Percentiles rank a stretch among this genome's conserved stretches.
Evolutionary conservation across 2,329 filamentous ascomycete species (phyloP).

Genomic region (Calcarisporium arbuscula): DNA sequence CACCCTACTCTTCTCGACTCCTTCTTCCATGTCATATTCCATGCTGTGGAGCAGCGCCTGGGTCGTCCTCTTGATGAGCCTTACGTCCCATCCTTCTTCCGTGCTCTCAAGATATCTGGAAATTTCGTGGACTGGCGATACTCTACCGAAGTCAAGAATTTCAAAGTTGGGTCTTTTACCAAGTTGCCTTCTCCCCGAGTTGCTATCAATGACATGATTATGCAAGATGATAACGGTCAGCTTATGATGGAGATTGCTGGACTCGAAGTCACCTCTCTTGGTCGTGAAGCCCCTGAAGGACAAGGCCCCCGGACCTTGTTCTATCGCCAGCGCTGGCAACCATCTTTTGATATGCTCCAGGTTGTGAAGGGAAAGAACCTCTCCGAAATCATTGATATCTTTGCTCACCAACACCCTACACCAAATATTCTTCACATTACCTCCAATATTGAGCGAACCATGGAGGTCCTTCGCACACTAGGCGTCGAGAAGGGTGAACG

Average conservation of each 20-base stretch:
- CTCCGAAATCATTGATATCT: constrained; percentile 14
- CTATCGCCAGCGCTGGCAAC: constrained; percentile 17
- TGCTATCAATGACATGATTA: constrained; percentile 17
- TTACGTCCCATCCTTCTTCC: constrained; percentile 19
- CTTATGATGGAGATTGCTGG: constrained; percentile 17
- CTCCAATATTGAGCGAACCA: constrained; percentile 11
- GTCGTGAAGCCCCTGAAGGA: constrained; percentile 12
- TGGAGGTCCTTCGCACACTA: constrained; percentile 9
- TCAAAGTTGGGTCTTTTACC: constrained; percentile 15
- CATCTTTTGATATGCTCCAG: constrained; percentile 16
- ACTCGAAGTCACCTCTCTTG: constrained; percentile 16
- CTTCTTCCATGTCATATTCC: constrained; percentile 20
- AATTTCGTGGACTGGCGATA: constrained; percentile 13
- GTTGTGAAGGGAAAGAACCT: constrained; percentile 10
- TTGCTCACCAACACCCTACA: constrained; percentile 17
- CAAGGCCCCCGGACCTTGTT: constrained; percentile 15
- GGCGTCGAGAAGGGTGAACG: constrained; percentile 13
- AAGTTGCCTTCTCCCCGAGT: constrained; percentile 17
- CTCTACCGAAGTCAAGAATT: constrained; percentile 9
- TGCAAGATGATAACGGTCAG: constrained; percentile 13
- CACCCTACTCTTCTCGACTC: constrained; percentile 18
- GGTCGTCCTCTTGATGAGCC: constrained; percentile 16
- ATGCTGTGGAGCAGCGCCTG: constrained; percentile 16
- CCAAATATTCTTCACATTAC: constrained; percentile 16
- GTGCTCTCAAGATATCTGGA: constrained; percentile 15